Base-by-base conservation (phyloP, 2,329 filamentous ascomycete species). In the Xylaria sp. region DNA sequence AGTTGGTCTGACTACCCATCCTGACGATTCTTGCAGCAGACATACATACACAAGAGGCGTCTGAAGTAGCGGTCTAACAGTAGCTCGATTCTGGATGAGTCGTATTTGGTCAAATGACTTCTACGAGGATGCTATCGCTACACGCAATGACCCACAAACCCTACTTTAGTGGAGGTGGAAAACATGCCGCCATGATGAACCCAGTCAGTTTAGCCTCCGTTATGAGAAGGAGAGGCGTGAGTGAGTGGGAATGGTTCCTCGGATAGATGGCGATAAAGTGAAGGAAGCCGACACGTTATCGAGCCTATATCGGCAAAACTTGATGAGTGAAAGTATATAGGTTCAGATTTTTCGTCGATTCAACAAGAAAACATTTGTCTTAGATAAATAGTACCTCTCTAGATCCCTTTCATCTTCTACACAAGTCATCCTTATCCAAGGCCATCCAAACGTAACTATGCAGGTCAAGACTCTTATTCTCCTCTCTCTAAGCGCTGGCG, bases 51-150 rank as follows among this genome's bases (percentile, higher is more conserved):
- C 23, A 6, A 11, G 2, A 54, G 25, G 37, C 33, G 40, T 46
- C 25, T 40, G 35, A 55, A 46, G 52, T 55, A 37, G 52, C 40
- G 52, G 52, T 55, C 40, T 45, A 46, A 45, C 15, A 37, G 28
- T n/a, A 15, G 17, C 40, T 46, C 3, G 25, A 12, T 4, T 46
- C 5, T 40, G 40, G 40, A 45, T 28, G 33, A 46, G 28, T 17
- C 23, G 9, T 17, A 25, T 35, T 28, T 46, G 40, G 37, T 54
- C 23, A 19, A 45, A 43, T 15, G 23, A 45, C 5, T 21, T 17
- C 19, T 9, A 21, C 23, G n/a, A n/a, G n/a, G n/a, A n/a, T n/a
- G n/a, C n/a, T n/a, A n/a, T n/a, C n/a, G n/a, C n/a, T n/a, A n/a
- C n/a, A n/a, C n/a, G n/a, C n/a, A n/a, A n/a, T n/a, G n/a, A n/a